These are phyloP conservation scores for Pichia scutulata DNA, from an alignment of 805 yeast genomes.

Conservation along the genomic window DNA sequence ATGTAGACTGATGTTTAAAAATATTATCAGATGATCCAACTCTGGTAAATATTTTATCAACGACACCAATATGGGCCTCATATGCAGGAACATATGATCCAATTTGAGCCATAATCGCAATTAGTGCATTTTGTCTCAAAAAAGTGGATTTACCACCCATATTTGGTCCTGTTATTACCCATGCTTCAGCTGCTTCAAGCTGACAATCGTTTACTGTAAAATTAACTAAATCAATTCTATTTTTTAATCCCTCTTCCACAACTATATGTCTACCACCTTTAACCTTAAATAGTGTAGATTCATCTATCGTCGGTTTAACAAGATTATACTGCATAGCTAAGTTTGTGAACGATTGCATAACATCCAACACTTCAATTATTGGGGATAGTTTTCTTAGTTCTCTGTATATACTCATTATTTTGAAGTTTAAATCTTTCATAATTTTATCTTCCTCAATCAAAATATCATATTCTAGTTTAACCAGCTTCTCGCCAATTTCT, in stretches of 20 bases:
- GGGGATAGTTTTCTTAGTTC: constrained; percentile 42
- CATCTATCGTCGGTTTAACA: constrained; percentile 55
- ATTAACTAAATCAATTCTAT: constrained; percentile 27
- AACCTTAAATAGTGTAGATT: constrained; percentile 41
- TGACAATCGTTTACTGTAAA: constrained; percentile 43
- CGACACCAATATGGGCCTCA: constrained; percentile 56
- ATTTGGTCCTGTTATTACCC: constrained; percentile 84
- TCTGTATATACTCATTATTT: constrained; percentile 37
- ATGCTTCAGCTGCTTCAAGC: constrained; percentile 27
- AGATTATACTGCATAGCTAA: constrained; percentile 63
- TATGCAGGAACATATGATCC: constrained; percentile 70
- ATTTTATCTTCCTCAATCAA: constrained; percentile 47
- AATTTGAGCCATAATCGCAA: constrained; percentile 62
- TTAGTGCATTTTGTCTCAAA: constrained; percentile 63
- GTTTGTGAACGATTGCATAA: constrained; percentile 61
- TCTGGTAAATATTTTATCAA: constrained; percentile 72
- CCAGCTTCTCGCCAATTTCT: constrained; percentile 41
- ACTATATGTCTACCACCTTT: constrained; percentile 73
- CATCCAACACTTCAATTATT: constrained; percentile 59
- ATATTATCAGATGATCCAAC: constrained; percentile 83
- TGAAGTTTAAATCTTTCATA: constrained; percentile 39
- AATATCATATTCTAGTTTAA: constrained; percentile 39
- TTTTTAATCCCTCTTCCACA: constrained; percentile 66
- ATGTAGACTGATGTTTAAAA: constrained; percentile 73
- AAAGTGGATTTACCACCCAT: constrained; percentile 84